Conservation (phyloP, 2,329 filamentous ascomycete genomes). For the Scedosporium aurantiacum region DNA sequence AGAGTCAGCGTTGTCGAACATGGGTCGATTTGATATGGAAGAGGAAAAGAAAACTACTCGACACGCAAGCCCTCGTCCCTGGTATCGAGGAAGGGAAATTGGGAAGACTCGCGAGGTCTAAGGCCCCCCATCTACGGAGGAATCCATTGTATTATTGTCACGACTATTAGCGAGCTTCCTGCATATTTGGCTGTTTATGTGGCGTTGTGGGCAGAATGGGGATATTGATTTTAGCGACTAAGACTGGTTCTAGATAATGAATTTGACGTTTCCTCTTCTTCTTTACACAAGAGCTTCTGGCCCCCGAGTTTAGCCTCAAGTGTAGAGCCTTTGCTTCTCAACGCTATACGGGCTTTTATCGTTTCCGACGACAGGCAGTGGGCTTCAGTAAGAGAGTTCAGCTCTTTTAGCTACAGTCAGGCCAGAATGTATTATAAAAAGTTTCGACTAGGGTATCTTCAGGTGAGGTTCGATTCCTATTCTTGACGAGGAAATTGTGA, state of each 20-base stretch:
- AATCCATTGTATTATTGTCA: background rate
- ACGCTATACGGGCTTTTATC: no score
- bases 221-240: background rate
- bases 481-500: background rate
- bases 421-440: no score
- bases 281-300: no score
- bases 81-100: background rate
- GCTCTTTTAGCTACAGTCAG: no score
- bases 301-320: no score
- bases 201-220: background rate
- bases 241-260: background rate
- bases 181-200: background rate
- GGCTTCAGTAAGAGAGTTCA: no score
- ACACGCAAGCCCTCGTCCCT: background rate
- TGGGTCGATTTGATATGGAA: background rate
- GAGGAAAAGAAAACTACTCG: background rate
- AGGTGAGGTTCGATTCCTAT: background rate
- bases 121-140: background rate
- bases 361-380: no score
- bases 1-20: background rate
- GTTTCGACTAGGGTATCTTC: no score
- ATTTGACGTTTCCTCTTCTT: background rate
- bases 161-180: background rate
- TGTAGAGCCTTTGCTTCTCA: no score
- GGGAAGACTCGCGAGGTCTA: background rate